Conservation (phyloP, 768 basidiomycete genomes). For the Stropharia rugosoannulata region DNA sequence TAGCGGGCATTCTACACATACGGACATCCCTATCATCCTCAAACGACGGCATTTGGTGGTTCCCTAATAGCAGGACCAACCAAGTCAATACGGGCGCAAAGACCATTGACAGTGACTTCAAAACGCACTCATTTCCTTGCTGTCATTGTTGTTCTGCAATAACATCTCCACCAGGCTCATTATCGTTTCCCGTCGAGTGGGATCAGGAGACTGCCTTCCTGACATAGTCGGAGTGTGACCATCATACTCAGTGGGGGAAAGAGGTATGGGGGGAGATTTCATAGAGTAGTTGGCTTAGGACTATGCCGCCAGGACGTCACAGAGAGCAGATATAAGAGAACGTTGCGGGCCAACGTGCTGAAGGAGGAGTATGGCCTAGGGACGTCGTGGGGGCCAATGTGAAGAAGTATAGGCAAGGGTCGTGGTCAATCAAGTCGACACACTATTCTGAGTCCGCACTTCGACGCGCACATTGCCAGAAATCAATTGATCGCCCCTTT, state of each 20-base stretch:
- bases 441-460: neutral
- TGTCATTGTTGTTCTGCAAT: slow-evolving; percentile 36
- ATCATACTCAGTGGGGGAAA: slow-evolving; percentile 11
- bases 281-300: neutral
- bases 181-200: slow-evolving; percentile 40
- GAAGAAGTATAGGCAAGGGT: neutral
- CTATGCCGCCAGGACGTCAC: neutral
- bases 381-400: neutral
- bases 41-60: slow-evolving; percentile 43
- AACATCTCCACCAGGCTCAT: slow-evolving; percentile 52
- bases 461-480: neutral
- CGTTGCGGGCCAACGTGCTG: neutral
- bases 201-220: slow-evolving; percentile 30
- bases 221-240: slow-evolving; percentile 21
- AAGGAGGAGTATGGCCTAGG: neutral
- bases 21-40: slow-evolving; percentile 68
- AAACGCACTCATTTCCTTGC: slow-evolving; percentile 28
- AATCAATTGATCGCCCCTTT: slow-evolving; percentile 7
- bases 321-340: neutral
- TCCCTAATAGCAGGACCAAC: slow-evolving; percentile 20
- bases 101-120: neutral
- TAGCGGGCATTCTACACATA: slow-evolving; percentile 36
- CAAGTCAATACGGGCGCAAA: neutral
- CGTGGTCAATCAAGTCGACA: slow-evolving; percentile 1
- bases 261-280: slow-evolving; percentile 6